Evolutionary conservation across 2,329 filamentous ascomycete genomes (phyloP).

Genomic region (Paecilomyces sp.): DNA sequence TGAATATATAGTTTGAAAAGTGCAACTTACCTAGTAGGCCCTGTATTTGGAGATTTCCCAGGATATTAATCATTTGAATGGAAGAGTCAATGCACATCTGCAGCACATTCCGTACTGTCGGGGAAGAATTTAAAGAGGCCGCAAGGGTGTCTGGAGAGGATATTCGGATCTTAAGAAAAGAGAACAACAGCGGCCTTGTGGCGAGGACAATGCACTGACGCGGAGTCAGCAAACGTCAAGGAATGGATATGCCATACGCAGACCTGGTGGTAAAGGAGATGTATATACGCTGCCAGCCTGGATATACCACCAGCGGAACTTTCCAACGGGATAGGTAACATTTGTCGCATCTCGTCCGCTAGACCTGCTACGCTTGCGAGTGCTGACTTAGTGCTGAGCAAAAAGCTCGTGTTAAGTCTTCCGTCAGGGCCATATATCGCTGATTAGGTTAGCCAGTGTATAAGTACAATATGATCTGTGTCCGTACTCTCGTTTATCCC

Average conservation of each 20-base stretch:
- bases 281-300: slow-evolving; percentile 34
- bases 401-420: slow-evolving; percentile 26
- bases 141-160: slow-evolving; percentile 19
- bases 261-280: slow-evolving; percentile 36
- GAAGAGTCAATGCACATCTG: slow-evolving; percentile 39
- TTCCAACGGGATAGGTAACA: slow-evolving; percentile 31
- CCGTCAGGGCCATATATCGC: slow-evolving; percentile 38
- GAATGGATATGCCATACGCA: slow-evolving; percentile 1
- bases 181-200: slow-evolving; percentile 37
- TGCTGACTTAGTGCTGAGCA: slow-evolving; percentile 33
- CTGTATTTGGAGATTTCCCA: slow-evolving; percentile 39
- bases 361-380: slow-evolving; percentile 33
- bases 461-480: neutral
- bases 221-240: neutral
- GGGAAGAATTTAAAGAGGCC: slow-evolving; percentile 25
- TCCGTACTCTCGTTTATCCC: slow-evolving; percentile 39
- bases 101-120: slow-evolving; percentile 31
- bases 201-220: slow-evolving; percentile 34
- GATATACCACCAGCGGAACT: slow-evolving; percentile 34
- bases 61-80: slow-evolving; percentile 36
- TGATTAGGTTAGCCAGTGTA: slow-evolving; percentile 7
- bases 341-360: slow-evolving; percentile 31
- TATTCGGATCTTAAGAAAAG: slow-evolving; percentile 32
- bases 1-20: neutral
- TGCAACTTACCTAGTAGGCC: slow-evolving; percentile 30